phyloP scores from a whole-genome alignment of 1,284 basidiomycete species.

The Peniophora sp. region DNA sequence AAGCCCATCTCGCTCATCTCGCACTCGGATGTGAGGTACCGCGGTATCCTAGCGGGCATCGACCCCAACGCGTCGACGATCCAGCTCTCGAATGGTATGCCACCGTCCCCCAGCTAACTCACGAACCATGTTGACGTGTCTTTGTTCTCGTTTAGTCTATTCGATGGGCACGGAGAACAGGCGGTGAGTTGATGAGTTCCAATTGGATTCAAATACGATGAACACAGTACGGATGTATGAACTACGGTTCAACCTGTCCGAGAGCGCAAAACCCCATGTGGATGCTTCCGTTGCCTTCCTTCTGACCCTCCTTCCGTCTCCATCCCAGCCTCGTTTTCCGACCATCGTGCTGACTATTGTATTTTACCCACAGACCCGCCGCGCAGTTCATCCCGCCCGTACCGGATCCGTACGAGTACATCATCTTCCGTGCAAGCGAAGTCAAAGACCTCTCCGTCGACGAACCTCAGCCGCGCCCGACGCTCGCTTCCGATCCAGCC shows the following conservation, averaged over 20 bases:
- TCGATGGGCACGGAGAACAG: conserved; percentile 86
- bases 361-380: conserved; percentile 50
- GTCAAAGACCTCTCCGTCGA: conserved; percentile 77
- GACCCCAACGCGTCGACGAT: conserved; percentile 80
- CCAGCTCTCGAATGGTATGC: conserved; percentile 75
- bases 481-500: conserved; percentile 71
- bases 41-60: conserved; percentile 80
- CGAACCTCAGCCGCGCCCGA: conserved; percentile 49
- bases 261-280: conserved; percentile 67
- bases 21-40: conserved; percentile 85
- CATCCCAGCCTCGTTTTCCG: not conserved
- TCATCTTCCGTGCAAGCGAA: conserved; percentile 78
- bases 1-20: conserved; percentile 88
- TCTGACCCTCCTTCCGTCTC: conserved; percentile 37
- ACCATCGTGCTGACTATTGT: conserved; percentile 13
- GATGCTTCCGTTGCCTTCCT: conserved; percentile 72
- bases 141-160: conserved; percentile 44
- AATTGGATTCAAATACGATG: conserved; percentile 25
- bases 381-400: conserved; percentile 71
- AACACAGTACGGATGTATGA: conserved; percentile 61
- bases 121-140: conserved; percentile 1
- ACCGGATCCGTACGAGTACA: conserved; percentile 72
- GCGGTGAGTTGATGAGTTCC: conserved; percentile 45
- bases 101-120: not conserved
- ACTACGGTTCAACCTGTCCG: conserved; percentile 41